Evolutionary conservation across 805 yeast genomes (phyloP).

Genomic region (Kodamaea fukazawae): DNA sequence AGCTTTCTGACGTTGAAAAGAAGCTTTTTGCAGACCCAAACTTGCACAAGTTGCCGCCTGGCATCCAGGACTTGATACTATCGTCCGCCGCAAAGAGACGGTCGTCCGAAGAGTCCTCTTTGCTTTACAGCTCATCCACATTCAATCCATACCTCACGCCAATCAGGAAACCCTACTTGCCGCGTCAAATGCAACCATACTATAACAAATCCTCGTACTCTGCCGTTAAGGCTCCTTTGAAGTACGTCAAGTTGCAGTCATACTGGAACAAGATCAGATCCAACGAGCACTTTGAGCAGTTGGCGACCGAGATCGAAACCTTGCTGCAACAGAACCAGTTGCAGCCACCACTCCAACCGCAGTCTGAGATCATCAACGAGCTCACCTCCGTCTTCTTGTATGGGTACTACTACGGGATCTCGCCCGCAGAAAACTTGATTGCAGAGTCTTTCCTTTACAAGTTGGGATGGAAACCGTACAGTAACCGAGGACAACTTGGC

Average conservation of each 20-base stretch:
- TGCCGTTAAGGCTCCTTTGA: slow-evolving; percentile 32
- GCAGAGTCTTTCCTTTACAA: slow-evolving; percentile 40
- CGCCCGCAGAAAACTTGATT: slow-evolving; percentile 42
- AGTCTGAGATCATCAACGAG: slow-evolving; percentile 29
- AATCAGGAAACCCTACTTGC: slow-evolving; percentile 35
- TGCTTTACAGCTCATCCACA: slow-evolving; percentile 21
- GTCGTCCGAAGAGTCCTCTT: slow-evolving; percentile 18
- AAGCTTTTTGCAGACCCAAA: slow-evolving; percentile 34
- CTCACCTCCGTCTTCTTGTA: slow-evolving; percentile 39
- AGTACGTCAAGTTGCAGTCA: slow-evolving; percentile 33
- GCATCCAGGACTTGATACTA: slow-evolving; percentile 41
- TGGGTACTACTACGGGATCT: slow-evolving; percentile 42
- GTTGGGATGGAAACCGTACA: slow-evolving; percentile 44
- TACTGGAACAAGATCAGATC: slow-evolving; percentile 43
- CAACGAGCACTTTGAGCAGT: slow-evolving; percentile 30
- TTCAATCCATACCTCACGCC: slow-evolving; percentile 27
- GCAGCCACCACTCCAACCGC: slow-evolving; percentile 22
- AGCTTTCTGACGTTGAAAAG: slow-evolving; percentile 29
- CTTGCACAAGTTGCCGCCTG: slow-evolving; percentile 38
- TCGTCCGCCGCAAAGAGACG: slow-evolving; percentile 36
- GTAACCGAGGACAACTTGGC: slow-evolving; percentile 13
- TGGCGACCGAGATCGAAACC: slow-evolving; percentile 28
- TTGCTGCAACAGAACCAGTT: slow-evolving; percentile 20
- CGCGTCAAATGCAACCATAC: slow-evolving; percentile 18
- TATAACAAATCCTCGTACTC: slow-evolving; percentile 4